Base-by-base conservation (phyloP, 805 yeast genomes). In the Candida methanosorbosa region DNA sequence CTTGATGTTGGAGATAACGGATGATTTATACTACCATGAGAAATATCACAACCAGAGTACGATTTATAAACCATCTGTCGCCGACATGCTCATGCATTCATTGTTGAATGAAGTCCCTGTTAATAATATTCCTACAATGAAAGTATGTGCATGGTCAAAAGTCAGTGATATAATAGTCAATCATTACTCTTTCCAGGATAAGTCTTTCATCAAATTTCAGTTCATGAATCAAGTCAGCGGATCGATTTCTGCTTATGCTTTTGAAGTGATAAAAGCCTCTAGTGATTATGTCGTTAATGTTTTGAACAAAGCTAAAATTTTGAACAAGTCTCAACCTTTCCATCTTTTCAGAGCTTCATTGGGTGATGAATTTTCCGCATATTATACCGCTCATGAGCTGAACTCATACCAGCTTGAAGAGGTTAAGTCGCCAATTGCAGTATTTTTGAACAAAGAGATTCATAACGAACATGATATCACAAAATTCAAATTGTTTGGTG, bases 31-130 rank as follows among this genome's bases (percentile, higher is more conserved):
- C 42, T 64, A 65, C 34, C 38, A 38, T 19, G 36, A 15, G 33
- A 38, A 33, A 29, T 18, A 29, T 25, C 33, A 35, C 4, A 27
- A 29, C 9, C 38, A 38, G 6, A 16, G 21, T 18, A n/a, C 9
- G 14, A 49, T 66, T 19, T 66, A 64, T 32, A 48, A 61, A 30
- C 82, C 92, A 2, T 67, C 80, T 3, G 64, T 82, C 12, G 70
- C 95, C 0, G 95, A 87, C 54, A 68, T 85, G 31, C 60, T 90
- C 39, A 85, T 88, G 94, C 94, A 88, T 49, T 85, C 96, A 0
- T 64, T 90, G 50, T 75, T 83, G 21, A 90, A 90, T 52, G 94
- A 85, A 47, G 79, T 78, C 18, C 92, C 95, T 0, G 65, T 90
- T 28, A 43, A 49, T 3, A 64, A 71, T 27, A 59, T 87, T 14